Percentiles rank a stretch among this genome's conserved stretches.
Conservation (phyloP, 306 rosid genomes). For the Fragaria nilgerrensis region DNA sequence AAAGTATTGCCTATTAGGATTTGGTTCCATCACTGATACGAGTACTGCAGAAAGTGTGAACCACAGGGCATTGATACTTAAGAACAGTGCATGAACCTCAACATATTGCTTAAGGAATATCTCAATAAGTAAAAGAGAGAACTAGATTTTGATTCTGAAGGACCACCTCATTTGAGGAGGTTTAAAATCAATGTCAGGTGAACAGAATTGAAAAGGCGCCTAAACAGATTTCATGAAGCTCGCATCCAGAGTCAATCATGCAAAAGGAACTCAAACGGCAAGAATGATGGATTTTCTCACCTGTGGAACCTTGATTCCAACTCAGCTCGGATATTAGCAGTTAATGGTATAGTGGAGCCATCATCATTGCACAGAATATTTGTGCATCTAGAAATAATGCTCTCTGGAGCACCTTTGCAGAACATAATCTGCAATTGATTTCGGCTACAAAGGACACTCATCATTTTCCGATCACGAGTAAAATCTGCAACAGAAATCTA, state of each 20-base stretch:
- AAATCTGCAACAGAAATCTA: constrained; percentile 80
- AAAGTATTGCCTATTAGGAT: not conserved
- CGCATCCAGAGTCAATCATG: not conserved
- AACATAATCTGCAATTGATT: constrained; percentile 72
- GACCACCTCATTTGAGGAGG: not conserved
- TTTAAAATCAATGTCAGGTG: not conserved
- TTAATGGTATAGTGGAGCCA: constrained; percentile 70
- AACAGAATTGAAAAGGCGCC: not conserved
- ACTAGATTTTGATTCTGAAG: not conserved
- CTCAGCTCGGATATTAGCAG: constrained; percentile 67
- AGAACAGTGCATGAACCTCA: not conserved
- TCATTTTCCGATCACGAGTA: constrained; percentile 95
- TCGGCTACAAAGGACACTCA: constrained; percentile 93
- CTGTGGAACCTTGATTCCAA: constrained; percentile 72
- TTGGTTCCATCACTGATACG: not conserved
- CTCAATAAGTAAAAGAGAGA: not conserved
- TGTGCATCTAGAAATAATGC: constrained; percentile 78
- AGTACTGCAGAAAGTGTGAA: not conserved
- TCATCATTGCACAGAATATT: constrained; percentile 71
- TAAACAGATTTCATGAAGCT: not conserved
- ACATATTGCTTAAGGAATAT: not conserved
- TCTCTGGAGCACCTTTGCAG: constrained; percentile 98
- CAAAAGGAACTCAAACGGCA: not conserved
- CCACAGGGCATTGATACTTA: not conserved
- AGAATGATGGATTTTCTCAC: constrained; percentile 36